Percentiles rank a stretch among this genome's conserved stretches.
Evolutionary conservation across 257 asterid genomes (phyloP).

Genomic region (Parsonsia alboflavescens): DNA sequence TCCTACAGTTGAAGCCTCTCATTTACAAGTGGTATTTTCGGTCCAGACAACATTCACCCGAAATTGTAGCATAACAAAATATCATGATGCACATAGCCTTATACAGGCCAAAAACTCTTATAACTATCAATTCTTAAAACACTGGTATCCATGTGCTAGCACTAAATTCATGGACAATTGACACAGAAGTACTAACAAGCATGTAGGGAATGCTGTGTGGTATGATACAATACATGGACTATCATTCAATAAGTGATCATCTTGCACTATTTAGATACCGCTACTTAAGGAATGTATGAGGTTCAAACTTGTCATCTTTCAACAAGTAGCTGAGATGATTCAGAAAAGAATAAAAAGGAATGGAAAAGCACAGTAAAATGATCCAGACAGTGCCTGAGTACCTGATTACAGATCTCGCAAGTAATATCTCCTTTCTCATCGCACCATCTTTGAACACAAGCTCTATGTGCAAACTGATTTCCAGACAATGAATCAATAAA

Average conservation of each 20-base stretch:
- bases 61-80: not conserved
- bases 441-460: conserved; percentile 52
- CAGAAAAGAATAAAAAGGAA: not conserved
- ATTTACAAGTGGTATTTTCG: not conserved
- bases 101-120: not conserved
- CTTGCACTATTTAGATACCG: not conserved
- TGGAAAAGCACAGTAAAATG: not conserved
- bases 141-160: not conserved
- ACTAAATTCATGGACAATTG: not conserved
- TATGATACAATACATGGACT: too few relatives aligned
- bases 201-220: not conserved
- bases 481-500: not conserved
- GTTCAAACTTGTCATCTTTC: not conserved
- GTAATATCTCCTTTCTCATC: conserved; percentile 49
- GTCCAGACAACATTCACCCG: not conserved
- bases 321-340: not conserved
- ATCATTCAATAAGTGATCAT: too few relatives aligned
- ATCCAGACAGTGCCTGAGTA: conserved; percentile 8
- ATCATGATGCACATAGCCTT: not conserved
- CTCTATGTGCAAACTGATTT: conserved; percentile 44
- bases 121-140: not conserved
- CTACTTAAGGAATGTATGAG: not conserved
- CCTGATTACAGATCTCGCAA: conserved; percentile 55
- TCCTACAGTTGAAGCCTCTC: not conserved
- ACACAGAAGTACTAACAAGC: too few relatives aligned